Percentiles rank a stretch among this genome's conserved stretches.
phyloP scores from a whole-genome alignment of 2,329 filamentous ascomycete genomes.

The Truncatella angustata region DNA sequence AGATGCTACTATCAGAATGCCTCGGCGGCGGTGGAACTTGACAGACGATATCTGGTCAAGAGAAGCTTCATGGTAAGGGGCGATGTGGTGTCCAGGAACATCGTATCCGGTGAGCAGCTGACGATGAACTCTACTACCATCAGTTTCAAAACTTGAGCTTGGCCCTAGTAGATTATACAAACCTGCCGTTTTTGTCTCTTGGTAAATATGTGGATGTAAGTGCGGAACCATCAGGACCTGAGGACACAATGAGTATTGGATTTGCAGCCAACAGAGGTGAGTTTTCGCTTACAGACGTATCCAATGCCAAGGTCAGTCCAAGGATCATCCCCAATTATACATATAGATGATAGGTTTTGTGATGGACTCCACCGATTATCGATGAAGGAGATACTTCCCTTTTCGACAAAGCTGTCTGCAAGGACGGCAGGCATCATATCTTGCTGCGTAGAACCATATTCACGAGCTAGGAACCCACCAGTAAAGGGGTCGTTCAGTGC shows the following conservation, averaged over 20 bases:
- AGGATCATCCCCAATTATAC: conserved; percentile 36
- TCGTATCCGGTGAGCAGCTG: conserved; percentile 19
- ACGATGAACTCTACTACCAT: conserved; percentile 20
- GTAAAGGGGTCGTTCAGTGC: conserved; percentile 27
- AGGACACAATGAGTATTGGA: conserved; percentile 13
- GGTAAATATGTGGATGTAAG: conserved; percentile 41
- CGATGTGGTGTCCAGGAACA: conserved; percentile 7
- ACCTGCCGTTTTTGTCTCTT: conserved; percentile 42
- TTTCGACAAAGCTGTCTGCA: conserved; percentile 35
- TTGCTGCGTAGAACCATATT: conserved; percentile 30
- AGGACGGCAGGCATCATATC: conserved; percentile 35
- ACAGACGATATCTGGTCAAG: conserved; percentile 44
- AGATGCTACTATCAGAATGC: conserved; percentile 37
- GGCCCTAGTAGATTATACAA: too few species aligned
- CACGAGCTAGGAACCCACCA: conserved; percentile 31
- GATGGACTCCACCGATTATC: conserved; percentile 18
- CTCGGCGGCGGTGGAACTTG: conserved; percentile 38
- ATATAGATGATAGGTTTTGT: conserved; percentile 38
- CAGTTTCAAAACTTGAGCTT: too few species aligned
- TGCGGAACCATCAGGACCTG: conserved; percentile 33
- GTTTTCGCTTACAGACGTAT: conserved; percentile 41
- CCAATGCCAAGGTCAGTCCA: conserved; percentile 39
- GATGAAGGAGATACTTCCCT: conserved; percentile 38
- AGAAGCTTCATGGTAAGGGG: conserved; percentile 30
- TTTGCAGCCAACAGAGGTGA: background rate